phyloP scores from a whole-genome alignment of 768 basidiomycete species.

The Boletus patriciae region DNA sequence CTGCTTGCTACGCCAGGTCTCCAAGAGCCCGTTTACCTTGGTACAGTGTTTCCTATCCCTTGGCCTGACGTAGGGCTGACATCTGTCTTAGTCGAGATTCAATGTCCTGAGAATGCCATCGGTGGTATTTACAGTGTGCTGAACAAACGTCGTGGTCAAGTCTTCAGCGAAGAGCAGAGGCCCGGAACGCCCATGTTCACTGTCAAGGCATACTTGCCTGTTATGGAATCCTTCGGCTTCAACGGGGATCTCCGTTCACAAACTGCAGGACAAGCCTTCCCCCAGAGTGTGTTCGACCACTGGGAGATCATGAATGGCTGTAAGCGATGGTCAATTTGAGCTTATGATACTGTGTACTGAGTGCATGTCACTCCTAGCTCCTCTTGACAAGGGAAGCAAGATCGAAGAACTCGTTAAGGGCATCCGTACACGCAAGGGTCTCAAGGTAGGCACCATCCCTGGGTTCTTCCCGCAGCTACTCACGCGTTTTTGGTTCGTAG shows the following conservation, averaged over 20 bases:
- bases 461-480: constrained; percentile 1
- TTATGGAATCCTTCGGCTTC: constrained; percentile 94
- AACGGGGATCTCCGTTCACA: constrained; percentile 92
- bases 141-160: constrained; percentile 98
- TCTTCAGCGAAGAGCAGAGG: constrained; percentile 96
- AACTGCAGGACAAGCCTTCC: constrained; percentile 98
- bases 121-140: constrained; percentile 94
- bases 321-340: constrained; percentile 41
- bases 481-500: constrained; percentile 39
- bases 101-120: constrained; percentile 95
- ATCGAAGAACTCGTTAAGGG: constrained; percentile 77
- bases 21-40: constrained; percentile 96
- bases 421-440: constrained; percentile 93
- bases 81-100: constrained; percentile 77
- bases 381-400: constrained; percentile 89
- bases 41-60: constrained; percentile 37
- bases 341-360: background rate
- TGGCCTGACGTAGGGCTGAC: constrained; percentile 13
- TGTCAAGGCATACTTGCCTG: constrained; percentile 94
- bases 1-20: constrained; percentile 87
- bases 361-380: constrained; percentile 40
- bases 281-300: constrained; percentile 91
- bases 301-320: constrained; percentile 85
- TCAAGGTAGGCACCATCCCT: constrained; percentile 58
- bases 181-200: constrained; percentile 99